Evolutionary conservation across 768 basidiomycete species (phyloP), one percentile per base, ranked within the genome.

Genomic region (Sistotremastrum niveocremeum): DNA sequence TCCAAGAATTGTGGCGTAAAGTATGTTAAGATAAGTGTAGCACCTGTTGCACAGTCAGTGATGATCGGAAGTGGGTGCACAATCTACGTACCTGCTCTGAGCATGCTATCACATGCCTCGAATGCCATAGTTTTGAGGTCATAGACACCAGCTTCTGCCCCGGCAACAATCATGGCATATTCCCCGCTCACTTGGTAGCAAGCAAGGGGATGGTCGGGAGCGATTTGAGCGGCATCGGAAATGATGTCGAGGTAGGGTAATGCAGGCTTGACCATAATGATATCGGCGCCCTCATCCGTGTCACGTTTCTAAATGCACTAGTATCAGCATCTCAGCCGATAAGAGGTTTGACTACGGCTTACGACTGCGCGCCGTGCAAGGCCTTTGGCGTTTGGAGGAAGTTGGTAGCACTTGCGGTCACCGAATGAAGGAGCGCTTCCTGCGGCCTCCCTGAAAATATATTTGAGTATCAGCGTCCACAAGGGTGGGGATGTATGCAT

Each of bases 141-240:
- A 56, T 94, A 98, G n/a, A 98, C 84, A 7, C 94, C 94, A 3
- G 89, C 88, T 3, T 71, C 68, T 6, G 95, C 95, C 34, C 93
- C 95, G 0, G 95, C 94, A 46, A 84, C 82, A 32, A 99, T 70
- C 95, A 98, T 98, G 7, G 94, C 90, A 53, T 85, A 98, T 63
- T 98, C 95, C 3, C 95, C 95, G 46, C 88, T 91, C 42, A 99
- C 95, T 64, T 93, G 87, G 62, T 98, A 99, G 56, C 86, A 89
- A 1, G 95, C 95, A n/a, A 95, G 71, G 2, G 94, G 94, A 56
- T 87, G 83, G 58, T 94, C 80, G 0, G 77, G 77, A 4, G 86
- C 81, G 38, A 95, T 72, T 53, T 79, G 64, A 3, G 81, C 76
- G 10, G 88, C 89, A 57, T 95, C 89, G 33, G 84, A 74, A 53